Percentiles rank a stretch among this genome's conserved stretches.
Evolutionary conservation across 768 basidiomycete genomes (phyloP).

Genomic region (Termitomyces sp.): DNA sequence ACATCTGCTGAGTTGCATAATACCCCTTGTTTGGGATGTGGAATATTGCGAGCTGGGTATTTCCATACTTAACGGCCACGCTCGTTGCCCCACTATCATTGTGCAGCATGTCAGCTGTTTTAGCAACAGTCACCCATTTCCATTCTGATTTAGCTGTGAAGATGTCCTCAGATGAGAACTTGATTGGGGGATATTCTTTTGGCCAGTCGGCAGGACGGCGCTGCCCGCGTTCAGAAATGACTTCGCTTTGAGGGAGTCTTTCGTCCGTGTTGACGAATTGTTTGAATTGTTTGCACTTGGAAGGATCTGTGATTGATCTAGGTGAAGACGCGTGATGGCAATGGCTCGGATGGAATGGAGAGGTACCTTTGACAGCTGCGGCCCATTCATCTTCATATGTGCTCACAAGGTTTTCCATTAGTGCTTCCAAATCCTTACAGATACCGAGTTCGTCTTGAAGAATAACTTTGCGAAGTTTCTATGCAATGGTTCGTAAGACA

Average conservation of each 20-base stretch:
- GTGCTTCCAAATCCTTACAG: constrained; percentile 60
- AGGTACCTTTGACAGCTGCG: constrained; percentile 45
- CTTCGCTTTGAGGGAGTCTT: constrained; percentile 40
- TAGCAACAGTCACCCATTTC: constrained; percentile 54
- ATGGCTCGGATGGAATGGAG: no score
- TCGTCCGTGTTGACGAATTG: constrained; percentile 68
- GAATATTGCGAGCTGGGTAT: constrained; percentile 67
- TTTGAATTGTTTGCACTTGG: constrained; percentile 45
- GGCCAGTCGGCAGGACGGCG: constrained; percentile 67
- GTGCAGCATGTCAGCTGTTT: constrained; percentile 43
- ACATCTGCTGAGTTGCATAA: constrained; percentile 70
- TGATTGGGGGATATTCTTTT: constrained; percentile 46
- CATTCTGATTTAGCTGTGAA: constrained; percentile 40
- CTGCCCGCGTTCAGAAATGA: constrained; percentile 60
- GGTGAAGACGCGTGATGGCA: neutral
- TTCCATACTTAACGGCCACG: constrained; percentile 56
- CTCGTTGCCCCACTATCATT: constrained; percentile 44
- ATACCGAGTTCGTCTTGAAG: constrained; percentile 72
- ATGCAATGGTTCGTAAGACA: neutral
- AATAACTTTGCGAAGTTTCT: constrained; percentile 62
- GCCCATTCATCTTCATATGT: constrained; percentile 74
- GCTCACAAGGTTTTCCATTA: constrained; percentile 63
- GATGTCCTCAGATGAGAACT: constrained; percentile 25
- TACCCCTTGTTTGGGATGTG: constrained; percentile 55
- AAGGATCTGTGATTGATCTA: constrained; percentile 33